Base-by-base conservation (phyloP, 2,329 filamentous ascomycete genomes). In the Elsinoe fawcettii region DNA sequence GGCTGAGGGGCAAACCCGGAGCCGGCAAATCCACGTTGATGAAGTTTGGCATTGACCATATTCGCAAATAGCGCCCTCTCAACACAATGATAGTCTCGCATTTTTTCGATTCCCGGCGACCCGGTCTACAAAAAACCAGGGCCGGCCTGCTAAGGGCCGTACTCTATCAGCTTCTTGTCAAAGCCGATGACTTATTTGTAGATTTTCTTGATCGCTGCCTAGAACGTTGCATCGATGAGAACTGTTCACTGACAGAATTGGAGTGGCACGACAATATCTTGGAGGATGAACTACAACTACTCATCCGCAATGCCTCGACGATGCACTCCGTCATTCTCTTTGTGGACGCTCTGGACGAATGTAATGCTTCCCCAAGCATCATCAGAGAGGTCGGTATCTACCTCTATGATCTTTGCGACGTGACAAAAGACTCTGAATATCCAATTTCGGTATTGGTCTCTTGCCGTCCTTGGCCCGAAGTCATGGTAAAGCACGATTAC, bases 11-110 rank as follows among this genome's bases (percentile, higher is more conserved):
- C 3, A 56, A 56, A 23, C 54, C 54, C 11, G 54, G 54, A 34
- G 23, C 54, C 5, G 54, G 54, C 16, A 56, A 56, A 46, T 56
- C 54, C 5, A 56, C 54, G 4, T 18, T 56, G 25, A 56, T 56
- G 54, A 39, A 27, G n/a, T 56, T 47, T 47, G 39, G 27, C 16
- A 23, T 46, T 20, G 41, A 56, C 25, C 11, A 11, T 23, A 8
- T 46, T 16, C 43, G 43, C 7, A 20, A 23, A 20, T n/a, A 41
- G 14, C 37, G 37, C 7, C 37, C 16, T 11, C 16, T 20, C 5
- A 46, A 23, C 7, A 23, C 43, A 6, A 25, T 46, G 3, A 27
- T 46, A n/a, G 12, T 27, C 22, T 46, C 43, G 9, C 43, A 46
- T n/a, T 46, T 46, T 20, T 46, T 46, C 22, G 43, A 46, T 46